phyloP scores from a whole-genome alignment of 2,329 filamentous ascomycete species.

The Hysterium pulicare region DNA sequence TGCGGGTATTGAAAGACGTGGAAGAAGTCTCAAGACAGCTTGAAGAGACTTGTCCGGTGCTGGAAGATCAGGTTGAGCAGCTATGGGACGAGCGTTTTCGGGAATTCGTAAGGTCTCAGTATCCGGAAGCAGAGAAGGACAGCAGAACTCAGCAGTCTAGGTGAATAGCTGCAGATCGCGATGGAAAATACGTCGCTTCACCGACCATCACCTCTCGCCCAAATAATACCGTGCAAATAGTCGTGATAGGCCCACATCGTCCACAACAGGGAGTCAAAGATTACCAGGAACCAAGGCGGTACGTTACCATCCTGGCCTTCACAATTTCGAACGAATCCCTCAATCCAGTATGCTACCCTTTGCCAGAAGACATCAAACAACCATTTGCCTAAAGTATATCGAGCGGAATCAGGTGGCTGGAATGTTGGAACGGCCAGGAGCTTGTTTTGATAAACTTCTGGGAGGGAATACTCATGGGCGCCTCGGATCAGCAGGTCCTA shows the following conservation, averaged over 20 bases:
- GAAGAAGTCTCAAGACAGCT: conserved; percentile 1
- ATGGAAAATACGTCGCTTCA: neutral
- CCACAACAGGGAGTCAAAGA: conserved; percentile 9
- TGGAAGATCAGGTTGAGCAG: conserved; percentile 7
- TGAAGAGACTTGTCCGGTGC: neutral
- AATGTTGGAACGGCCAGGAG: neutral
- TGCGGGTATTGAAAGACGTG: conserved; percentile 5
- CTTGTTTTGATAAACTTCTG: neutral
- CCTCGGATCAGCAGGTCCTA: conserved; percentile 1
- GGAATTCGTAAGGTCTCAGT: conserved; percentile 1
- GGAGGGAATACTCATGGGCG: neutral
- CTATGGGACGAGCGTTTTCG: conserved; percentile 5
- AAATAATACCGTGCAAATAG: conserved; percentile 2
- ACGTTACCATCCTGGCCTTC: conserved; percentile 6
- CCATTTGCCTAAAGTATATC: conserved; percentile 3
- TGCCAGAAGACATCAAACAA: conserved; percentile 5
- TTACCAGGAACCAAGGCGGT: conserved; percentile 7
- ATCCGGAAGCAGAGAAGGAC: conserved; percentile 3
- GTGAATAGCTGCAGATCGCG: neutral
- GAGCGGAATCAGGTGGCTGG: neutral
- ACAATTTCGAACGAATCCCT: neutral
- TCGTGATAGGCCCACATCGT: conserved; percentile 11
- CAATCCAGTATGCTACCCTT: conserved; percentile 2
- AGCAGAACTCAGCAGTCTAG: neutral
- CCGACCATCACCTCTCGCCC: conserved; percentile 6